Conservation (phyloP, 129 eudicot species). For the Flaveria linearis region DNA sequence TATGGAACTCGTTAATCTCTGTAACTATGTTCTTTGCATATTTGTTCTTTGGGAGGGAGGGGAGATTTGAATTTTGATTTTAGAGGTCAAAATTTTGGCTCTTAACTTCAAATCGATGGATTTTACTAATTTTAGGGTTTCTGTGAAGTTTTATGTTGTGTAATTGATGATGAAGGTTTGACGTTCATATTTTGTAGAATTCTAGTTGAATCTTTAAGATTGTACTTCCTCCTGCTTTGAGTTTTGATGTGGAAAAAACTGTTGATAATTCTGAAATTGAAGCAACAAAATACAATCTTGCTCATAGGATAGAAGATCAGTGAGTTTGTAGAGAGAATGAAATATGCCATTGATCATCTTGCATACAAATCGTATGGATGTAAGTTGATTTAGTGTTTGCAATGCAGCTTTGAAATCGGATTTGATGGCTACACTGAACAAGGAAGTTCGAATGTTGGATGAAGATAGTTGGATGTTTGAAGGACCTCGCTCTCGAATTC, state of each 20-base stretch:
- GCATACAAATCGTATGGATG: background rate
- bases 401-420: slow-evolving; percentile 77
- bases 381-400: slow-evolving; percentile 16
- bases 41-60: background rate
- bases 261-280: background rate
- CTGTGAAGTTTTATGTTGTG: too few species aligned
- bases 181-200: background rate
- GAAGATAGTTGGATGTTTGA: slow-evolving; percentile 99
- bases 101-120: too few species aligned
- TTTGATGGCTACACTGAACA: slow-evolving; percentile 71
- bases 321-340: background rate
- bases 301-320: background rate
- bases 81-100: too few species aligned
- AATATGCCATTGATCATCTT: background rate
- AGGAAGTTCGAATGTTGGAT: slow-evolving; percentile 87
- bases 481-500: slow-evolving; percentile 93
- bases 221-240: background rate
- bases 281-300: background rate
- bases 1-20: background rate
- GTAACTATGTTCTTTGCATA: background rate
- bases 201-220: background rate
- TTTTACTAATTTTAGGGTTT: background rate
- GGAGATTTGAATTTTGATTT: background rate
- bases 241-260: background rate
- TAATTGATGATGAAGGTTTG: background rate